Conservation (phyloP, 108 stramenopile genomes). For the Nitzschia sp. region DNA sequence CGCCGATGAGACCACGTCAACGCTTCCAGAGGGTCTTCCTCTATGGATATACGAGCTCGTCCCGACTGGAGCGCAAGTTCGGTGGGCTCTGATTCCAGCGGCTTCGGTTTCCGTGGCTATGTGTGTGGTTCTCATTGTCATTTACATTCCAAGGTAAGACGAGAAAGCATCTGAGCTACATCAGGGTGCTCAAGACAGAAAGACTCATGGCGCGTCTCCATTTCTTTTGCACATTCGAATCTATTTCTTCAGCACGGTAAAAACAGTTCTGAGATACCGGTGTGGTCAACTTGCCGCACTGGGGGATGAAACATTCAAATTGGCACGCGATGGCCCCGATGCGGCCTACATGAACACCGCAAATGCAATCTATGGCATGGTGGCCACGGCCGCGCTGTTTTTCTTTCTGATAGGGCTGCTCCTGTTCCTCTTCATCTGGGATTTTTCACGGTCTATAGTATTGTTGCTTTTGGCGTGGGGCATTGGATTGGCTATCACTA, state of each 20-base stretch:
- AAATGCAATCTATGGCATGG: constrained; percentile 28
- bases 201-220: neutral
- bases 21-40: constrained; percentile 13
- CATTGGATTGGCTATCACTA: constrained; percentile 35
- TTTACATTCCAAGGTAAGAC: constrained; percentile 38
- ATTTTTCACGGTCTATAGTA: constrained; percentile 17
- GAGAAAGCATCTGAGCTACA: neutral
- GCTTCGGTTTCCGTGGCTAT: constrained; percentile 16
- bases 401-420: constrained; percentile 22
- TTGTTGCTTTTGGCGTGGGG: constrained; percentile 27
- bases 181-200: too few relatives aligned
- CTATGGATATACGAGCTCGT: constrained; percentile 31
- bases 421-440: constrained; percentile 43
- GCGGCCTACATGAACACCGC: constrained; percentile 33
- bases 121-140: constrained; percentile 11
- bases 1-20: constrained; percentile 11
- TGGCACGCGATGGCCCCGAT: constrained; percentile 26
- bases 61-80: constrained; percentile 24
- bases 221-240: constrained; percentile 12
- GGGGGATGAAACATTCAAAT: constrained; percentile 21
- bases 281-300: constrained; percentile 35
- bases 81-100: constrained; percentile 23
- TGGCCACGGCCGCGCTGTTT: constrained; percentile 27
- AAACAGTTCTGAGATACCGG: constrained; percentile 38
- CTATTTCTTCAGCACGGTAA: constrained; percentile 10